Evolutionary conservation across 2,329 filamentous ascomycete species (phyloP).

Genomic region (Paraphaeosphaeria minitans): DNA sequence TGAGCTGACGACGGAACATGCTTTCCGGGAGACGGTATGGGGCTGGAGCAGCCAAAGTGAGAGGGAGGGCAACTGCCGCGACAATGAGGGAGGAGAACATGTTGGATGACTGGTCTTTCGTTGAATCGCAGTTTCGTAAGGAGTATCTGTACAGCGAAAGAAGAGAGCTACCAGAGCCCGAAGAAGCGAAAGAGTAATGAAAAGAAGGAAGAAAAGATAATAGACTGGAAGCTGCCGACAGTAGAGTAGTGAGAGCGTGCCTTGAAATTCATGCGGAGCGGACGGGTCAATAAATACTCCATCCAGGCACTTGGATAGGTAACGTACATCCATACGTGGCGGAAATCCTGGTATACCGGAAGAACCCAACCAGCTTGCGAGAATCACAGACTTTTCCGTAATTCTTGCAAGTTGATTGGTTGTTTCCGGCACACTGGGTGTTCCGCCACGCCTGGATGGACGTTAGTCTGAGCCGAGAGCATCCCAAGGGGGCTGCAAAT

Average conservation of each 20-base stretch:
- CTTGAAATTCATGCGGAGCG: slow-evolving; percentile 16
- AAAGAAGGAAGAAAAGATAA: slow-evolving; percentile 18
- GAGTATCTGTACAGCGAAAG: slow-evolving; percentile 15
- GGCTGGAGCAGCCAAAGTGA: slow-evolving; percentile 32
- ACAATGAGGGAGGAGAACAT: slow-evolving; percentile 34
- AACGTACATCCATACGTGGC: too few relatives aligned
- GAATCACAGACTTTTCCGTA: too few relatives aligned
- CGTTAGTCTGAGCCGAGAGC: slow-evolving; percentile 5
- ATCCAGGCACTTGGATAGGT: slow-evolving; percentile 19
- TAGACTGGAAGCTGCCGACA: slow-evolving; percentile 9
- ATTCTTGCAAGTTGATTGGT: too few relatives aligned
- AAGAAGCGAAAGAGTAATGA: slow-evolving; percentile 26
- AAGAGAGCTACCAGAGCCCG: slow-evolving; percentile 40
- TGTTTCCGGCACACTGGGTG: too few relatives aligned
- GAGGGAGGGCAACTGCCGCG: slow-evolving; percentile 26
- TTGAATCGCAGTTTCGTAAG: slow-evolving; percentile 7
- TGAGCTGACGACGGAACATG: slow-evolving; percentile 22
- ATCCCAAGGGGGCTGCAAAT: slow-evolving; percentile 9
- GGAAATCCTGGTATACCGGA: too few relatives aligned
- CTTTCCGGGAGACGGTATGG: slow-evolving; percentile 21
- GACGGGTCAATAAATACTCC: slow-evolving; percentile 23
- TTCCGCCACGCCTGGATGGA: too few relatives aligned
- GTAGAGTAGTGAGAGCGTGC: slow-evolving; percentile 9
- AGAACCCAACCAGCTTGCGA: too few relatives aligned
- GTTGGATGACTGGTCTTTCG: slow-evolving; percentile 14